Percentiles rank a stretch among this genome's conserved stretches.
These are phyloP conservation scores for Arabidopsis hybrid DNA, from an alignment of 441 rosid genomes.

Conservation along the genomic window DNA sequence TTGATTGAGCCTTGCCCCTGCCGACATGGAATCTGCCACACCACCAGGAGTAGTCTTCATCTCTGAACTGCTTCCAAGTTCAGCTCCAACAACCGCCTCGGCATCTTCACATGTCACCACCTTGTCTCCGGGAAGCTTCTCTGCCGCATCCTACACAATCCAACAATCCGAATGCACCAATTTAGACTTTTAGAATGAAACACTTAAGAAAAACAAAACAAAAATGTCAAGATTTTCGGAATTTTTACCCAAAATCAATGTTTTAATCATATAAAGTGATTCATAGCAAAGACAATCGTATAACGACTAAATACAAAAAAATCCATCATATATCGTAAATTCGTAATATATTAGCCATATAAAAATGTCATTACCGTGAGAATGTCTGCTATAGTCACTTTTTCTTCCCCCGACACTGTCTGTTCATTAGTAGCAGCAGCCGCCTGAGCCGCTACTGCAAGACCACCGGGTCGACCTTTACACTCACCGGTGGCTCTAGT, in stretches of 20 bases:
- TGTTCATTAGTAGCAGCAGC: slow-evolving; percentile 51
- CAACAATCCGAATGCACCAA: slow-evolving; percentile 10
- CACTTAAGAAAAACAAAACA: not conserved
- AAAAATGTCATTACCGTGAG: slow-evolving; percentile 42
- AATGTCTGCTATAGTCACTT: slow-evolving; percentile 52
- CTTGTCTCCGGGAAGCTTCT: slow-evolving; percentile 50
- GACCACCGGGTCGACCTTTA: slow-evolving; percentile 50
- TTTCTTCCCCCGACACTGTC: slow-evolving; percentile 37
- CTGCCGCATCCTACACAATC: slow-evolving; percentile 53
- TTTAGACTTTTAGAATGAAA: not conserved
- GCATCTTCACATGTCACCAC: slow-evolving; percentile 60
- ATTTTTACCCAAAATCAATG: too few relatives aligned
- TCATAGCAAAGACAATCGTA: too few relatives aligned
- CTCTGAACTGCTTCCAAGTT: slow-evolving; percentile 53
- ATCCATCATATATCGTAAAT: too few relatives aligned
- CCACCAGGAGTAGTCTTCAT: slow-evolving; percentile 63
- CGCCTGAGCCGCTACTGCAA: slow-evolving; percentile 56
- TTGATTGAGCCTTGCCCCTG: slow-evolving; percentile 55
- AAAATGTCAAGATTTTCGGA: too few relatives aligned
- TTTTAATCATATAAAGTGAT: too few relatives aligned
- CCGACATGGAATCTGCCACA: slow-evolving; percentile 59
- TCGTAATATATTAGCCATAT: too few relatives aligned
- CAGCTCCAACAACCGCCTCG: slow-evolving; percentile 54
- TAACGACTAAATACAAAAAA: too few relatives aligned
- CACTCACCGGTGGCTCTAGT: slow-evolving; percentile 53